A percentile compares a stretch with the other conserved stretches of the same genome.
These are phyloP conservation scores for Fraxinus sp. DNA, from an alignment of 305 asterid species.

Conservation along the genomic window DNA sequence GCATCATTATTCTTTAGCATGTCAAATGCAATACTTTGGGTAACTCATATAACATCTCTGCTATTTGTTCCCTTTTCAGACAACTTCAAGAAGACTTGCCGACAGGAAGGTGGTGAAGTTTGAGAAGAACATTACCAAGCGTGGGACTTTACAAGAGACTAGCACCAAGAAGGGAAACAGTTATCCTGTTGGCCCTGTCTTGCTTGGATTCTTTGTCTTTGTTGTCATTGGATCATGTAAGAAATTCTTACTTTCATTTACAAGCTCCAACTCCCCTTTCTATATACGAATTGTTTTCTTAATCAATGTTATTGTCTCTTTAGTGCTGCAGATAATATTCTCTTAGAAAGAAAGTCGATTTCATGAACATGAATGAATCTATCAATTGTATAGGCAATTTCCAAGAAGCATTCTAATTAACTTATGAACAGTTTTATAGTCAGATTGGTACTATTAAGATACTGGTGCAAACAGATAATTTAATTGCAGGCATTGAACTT, in stretches of 20 bases:
- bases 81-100: slow-evolving; percentile 87
- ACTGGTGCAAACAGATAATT: neutral
- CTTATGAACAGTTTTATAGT: neutral
- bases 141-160: slow-evolving; percentile 72
- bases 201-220: slow-evolving; percentile 82
- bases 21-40: neutral
- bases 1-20: neutral
- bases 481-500: neutral
- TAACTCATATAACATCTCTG: neutral
- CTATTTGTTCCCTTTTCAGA: slow-evolving; percentile 33
- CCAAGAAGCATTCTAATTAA: neutral
- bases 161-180: slow-evolving; percentile 70
- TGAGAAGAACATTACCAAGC: slow-evolving; percentile 78
- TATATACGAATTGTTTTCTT: neutral
- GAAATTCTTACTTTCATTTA: neutral
- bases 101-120: slow-evolving; percentile 82
- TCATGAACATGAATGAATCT: neutral
- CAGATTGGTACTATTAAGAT: neutral
- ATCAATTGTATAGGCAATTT: neutral
- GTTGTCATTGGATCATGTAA: slow-evolving; percentile 96
- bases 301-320: neutral
- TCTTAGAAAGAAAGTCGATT: neutral
- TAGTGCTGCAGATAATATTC: neutral
- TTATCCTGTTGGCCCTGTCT: slow-evolving; percentile 80
- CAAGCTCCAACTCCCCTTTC: neutral